A percentile compares a stretch with the other conserved stretches of the same genome.
phyloP scores from a whole-genome alignment of 176 grass and related monocot species.

The Pontederia crassipes region DNA sequence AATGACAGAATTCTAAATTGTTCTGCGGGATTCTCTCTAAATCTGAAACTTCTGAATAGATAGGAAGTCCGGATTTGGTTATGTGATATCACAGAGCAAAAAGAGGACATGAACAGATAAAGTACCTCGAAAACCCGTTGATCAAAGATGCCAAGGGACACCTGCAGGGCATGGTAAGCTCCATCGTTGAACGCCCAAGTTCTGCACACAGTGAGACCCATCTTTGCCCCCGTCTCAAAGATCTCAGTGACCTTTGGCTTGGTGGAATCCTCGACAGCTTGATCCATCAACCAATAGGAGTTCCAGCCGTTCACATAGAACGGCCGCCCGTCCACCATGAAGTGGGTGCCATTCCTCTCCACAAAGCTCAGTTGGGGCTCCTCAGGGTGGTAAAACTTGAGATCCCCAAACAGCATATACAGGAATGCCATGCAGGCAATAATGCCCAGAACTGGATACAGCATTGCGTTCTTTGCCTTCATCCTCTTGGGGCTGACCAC shows the following conservation, averaged over 20 bases:
- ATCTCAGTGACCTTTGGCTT: slow-evolving; percentile 45
- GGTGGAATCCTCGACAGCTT: slow-evolving; percentile 54
- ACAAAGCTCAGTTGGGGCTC: slow-evolving; percentile 46
- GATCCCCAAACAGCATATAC: slow-evolving; percentile 53
- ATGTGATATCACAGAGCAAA: not conserved
- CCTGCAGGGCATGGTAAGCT: slow-evolving; percentile 80
- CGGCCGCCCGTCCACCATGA: slow-evolving; percentile 44
- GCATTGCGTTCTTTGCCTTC: not conserved
- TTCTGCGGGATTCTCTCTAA: too few relatives aligned
- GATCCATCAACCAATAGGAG: slow-evolving; percentile 98
- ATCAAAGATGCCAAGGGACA: slow-evolving; percentile 71
- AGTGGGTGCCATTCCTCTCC: slow-evolving; percentile 54
- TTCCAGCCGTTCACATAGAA: slow-evolving; percentile 98
- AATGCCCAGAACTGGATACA: slow-evolving; percentile 35
- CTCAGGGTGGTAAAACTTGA: slow-evolving; percentile 31
- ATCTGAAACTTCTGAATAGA: too few relatives aligned
- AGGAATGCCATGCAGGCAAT: slow-evolving; percentile 44
- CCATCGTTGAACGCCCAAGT: slow-evolving; percentile 99
- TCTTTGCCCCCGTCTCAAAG: slow-evolving; percentile 38
- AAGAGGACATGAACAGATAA: not conserved
- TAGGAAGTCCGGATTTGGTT: too few relatives aligned
- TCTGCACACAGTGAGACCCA: slow-evolving; percentile 93
- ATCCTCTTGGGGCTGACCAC: not conserved
- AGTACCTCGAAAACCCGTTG: slow-evolving; percentile 74
- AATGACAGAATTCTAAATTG: too few relatives aligned